Percentiles rank a stretch among this genome's conserved stretches.
These are phyloP conservation scores for Bondarzewia mesenterica DNA, from an alignment of 1,284 basidiomycete genomes.

Conservation along the genomic window DNA sequence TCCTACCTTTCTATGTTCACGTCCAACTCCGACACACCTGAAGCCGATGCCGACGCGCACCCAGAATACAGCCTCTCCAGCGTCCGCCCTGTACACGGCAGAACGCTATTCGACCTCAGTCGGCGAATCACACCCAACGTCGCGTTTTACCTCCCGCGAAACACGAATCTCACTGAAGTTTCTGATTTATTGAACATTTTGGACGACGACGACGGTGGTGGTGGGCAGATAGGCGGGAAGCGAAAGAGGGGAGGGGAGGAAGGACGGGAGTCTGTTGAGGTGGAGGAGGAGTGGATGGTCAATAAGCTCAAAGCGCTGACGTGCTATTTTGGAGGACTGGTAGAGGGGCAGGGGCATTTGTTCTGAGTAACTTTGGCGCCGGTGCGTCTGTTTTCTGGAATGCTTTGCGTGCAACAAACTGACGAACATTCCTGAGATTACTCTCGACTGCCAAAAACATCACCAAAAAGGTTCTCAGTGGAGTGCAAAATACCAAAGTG, in stretches of 20 bases:
- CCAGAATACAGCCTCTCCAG: slow-evolving; percentile 63
- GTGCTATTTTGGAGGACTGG: slow-evolving; percentile 76
- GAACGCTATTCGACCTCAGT: slow-evolving; percentile 71
- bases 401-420: too few relatives aligned
- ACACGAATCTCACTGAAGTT: slow-evolving; percentile 71
- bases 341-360: slow-evolving; percentile 50
- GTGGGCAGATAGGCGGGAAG: slow-evolving; percentile 4
- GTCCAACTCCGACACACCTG: slow-evolving; percentile 13
- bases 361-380: slow-evolving; percentile 32
- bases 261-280: slow-evolving; percentile 48
- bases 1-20: slow-evolving; percentile 57
- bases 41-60: slow-evolving; percentile 19
- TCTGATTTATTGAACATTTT: slow-evolving; percentile 36
- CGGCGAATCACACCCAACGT: slow-evolving; percentile 70
- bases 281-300: slow-evolving; percentile 89
- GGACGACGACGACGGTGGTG: slow-evolving; percentile 7
- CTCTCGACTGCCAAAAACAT: too few relatives aligned
- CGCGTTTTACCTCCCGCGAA: slow-evolving; percentile 88
- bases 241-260: slow-evolving; percentile 11
- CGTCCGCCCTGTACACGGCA: slow-evolving; percentile 76
- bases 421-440: too few relatives aligned
- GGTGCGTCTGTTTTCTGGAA: too few relatives aligned
- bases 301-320: slow-evolving; percentile 77
- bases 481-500: too few relatives aligned
- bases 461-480: too few relatives aligned